phyloP scores from a whole-genome alignment of 2,329 filamentous ascomycete species.

The Nothomitra cinnamomea region DNA sequence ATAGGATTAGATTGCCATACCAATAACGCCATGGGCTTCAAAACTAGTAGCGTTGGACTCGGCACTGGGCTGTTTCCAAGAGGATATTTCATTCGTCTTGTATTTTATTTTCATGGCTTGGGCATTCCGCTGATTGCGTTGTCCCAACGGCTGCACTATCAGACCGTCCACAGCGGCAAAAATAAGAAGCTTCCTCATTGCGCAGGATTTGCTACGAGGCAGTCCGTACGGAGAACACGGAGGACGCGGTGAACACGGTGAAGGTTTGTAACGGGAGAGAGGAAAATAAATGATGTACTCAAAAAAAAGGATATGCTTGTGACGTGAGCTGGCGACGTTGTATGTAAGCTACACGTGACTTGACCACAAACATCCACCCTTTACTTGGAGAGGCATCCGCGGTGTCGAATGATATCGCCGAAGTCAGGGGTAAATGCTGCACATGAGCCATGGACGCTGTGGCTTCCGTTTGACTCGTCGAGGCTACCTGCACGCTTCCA shows the following conservation, averaged over 20 bases:
- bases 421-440: too few species aligned
- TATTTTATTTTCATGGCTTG: conserved; percentile 56
- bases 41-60: conserved; percentile 21
- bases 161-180: conserved; percentile 20
- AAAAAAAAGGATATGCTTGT: too few species aligned
- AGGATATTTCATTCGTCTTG: conserved; percentile 34
- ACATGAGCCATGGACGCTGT: too few species aligned
- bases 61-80: conserved; percentile 22
- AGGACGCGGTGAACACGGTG: neutral
- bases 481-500: too few species aligned
- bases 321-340: too few species aligned
- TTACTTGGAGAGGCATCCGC: too few species aligned
- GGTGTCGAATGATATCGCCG: too few species aligned
- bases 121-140: conserved; percentile 35
- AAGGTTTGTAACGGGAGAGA: neutral
- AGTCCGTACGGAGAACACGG: neutral
- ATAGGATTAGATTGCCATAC: conserved; percentile 23
- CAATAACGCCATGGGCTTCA: conserved; percentile 37
- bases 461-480: too few species aligned
- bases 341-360: too few species aligned
- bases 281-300: too few species aligned
- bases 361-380: too few species aligned
- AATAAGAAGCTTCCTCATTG: conserved; percentile 17
- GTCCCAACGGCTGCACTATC: conserved; percentile 18
- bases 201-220: neutral